Evolutionary conservation across 192 early-diverging fungal genomes (phyloP), one percentile per base, ranked within the genome.

Genomic region (Spizellomyces sp.): DNA sequence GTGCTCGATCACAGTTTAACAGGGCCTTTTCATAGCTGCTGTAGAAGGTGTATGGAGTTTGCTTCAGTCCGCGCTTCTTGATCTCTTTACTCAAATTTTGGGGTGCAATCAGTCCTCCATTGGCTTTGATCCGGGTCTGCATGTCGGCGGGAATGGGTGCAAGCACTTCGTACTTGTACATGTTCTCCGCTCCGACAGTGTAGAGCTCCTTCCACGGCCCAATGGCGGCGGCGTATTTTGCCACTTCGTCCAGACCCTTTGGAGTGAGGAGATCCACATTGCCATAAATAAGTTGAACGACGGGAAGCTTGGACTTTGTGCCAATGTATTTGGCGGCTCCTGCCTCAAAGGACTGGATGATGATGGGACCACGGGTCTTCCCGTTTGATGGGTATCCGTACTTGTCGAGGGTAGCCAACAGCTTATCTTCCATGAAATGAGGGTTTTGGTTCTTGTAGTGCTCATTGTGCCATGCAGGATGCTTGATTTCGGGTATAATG

Each of bases 161-260:
- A 27, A 12, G 19, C 59, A 61, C 14, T 22, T 61, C 59, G 12
- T 10, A 19, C 10, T 41, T 10, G 36, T 43, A 63, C 27, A 63
- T 17, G 1, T 63, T 9, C 36, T 10, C 9, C 6, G 62, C 19
- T 10, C 44, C 46, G 44, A 48, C 46, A 48, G 52, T 36, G 48
- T 66, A 66, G 0, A 66, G n/a, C 64, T 50, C 64, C 46, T 68
- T 68, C 50, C 66, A 55, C 3, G 45, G 48, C 10, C 52, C 48
- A 4, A 68, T 21, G 0, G 48, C n/a, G 5, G 66, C 41, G 7
- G 66, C 66, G 36, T 57, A 68, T 12, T 12, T 56, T 42, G 66
- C 66, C 5, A 55, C 66, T 0, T 68, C 66, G 66, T 68, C 44
- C 8, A 68, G 66, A 10, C 66, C 66, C 36, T 68, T 57, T 10